Base-by-base conservation (phyloP, 2,329 filamentous ascomycete genomes). In the Teratosphaeria zuluensis region DNA sequence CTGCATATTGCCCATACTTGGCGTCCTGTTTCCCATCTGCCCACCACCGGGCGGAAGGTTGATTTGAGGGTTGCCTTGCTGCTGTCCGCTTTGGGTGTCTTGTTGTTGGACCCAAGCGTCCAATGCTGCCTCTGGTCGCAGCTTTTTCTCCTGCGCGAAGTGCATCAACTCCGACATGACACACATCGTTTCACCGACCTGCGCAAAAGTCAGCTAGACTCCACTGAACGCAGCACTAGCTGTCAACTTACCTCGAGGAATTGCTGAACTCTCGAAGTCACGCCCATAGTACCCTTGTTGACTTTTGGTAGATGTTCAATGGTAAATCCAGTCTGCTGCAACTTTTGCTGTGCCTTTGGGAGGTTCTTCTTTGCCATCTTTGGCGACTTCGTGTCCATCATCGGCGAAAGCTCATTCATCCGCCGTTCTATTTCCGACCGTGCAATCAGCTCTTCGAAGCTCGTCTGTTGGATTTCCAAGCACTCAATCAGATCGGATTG, bases 371-470 rank as follows among this genome's bases (percentile, higher is more conserved):
- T 85, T 54, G 78, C 78, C 68, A 84, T 78, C 65, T 80, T 82
- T 16, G 72, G 72, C 30, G 69, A 72, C 56, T 67, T 65, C 35
- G 48, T 59, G 31, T 59, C 57, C 68, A 79, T 78, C 56, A 81
- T 80, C 11, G 79, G 77, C 14, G 78, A 79, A 62, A 77, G 77
- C 61, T 78, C 71, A 9, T 64, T 65, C 56, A 79, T 73, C 51
- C 78, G 69, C 59, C 69, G 69, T 67, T 74, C 80, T 66, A 85
- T 68, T 54, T 79, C 79, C 61, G 79, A 83, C 57, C 90, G 84
- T 24, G 91, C 86, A 53, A 97, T 78, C 67, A 88, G 96, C 74
- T 97, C 92, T 65, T 92, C 89, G 67, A 95, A 88, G 55, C 80
- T 81, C 38, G 79, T 82, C 1, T 89, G 90, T 53, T 85, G 80